Evolutionary conservation across 179 eudicot genomes (phyloP).

Genomic region (Spinacia oleracea): DNA sequence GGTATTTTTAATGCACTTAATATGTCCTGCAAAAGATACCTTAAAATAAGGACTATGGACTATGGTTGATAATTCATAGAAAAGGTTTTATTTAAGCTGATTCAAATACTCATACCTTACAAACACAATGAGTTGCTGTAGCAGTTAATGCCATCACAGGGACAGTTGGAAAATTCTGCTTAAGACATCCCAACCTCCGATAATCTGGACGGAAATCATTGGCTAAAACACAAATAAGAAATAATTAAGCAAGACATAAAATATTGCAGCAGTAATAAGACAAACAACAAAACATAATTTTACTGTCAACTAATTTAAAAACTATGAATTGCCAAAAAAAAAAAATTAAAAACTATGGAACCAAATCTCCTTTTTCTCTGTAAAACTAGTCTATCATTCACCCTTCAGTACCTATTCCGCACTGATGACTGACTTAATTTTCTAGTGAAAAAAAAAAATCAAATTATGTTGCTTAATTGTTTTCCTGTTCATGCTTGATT

Average conservation of each 20-base stretch:
- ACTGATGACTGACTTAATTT: not conserved
- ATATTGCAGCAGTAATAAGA: not conserved
- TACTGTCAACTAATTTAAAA: not conserved
- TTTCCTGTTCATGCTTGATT: not conserved
- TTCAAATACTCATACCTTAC: constrained; percentile 51
- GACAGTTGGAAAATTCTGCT: constrained; percentile 76
- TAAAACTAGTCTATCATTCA: not conserved
- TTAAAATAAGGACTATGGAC: constrained; percentile 25
- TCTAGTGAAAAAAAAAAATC: not conserved
- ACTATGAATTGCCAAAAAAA: too few species aligned
- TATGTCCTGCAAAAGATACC: constrained; percentile 64
- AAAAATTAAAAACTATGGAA: too few species aligned
- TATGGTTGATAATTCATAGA: not conserved
- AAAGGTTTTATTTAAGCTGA: not conserved
- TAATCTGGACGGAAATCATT: constrained; percentile 99
- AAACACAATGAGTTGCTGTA: constrained; percentile 88
- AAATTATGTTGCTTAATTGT: not conserved
- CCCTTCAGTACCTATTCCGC: not conserved
- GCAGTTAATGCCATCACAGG: constrained; percentile 99
- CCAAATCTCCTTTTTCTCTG: not conserved
- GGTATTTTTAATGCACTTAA: constrained; percentile 78
- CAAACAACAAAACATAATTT: not conserved
- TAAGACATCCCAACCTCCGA: constrained; percentile 78
- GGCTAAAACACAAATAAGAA: constrained; percentile 54
- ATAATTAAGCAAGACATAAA: constrained; percentile 16